Evolutionary conservation across 805 yeast genomes (phyloP).

Genomic region (Starmerella roubikii): DNA sequence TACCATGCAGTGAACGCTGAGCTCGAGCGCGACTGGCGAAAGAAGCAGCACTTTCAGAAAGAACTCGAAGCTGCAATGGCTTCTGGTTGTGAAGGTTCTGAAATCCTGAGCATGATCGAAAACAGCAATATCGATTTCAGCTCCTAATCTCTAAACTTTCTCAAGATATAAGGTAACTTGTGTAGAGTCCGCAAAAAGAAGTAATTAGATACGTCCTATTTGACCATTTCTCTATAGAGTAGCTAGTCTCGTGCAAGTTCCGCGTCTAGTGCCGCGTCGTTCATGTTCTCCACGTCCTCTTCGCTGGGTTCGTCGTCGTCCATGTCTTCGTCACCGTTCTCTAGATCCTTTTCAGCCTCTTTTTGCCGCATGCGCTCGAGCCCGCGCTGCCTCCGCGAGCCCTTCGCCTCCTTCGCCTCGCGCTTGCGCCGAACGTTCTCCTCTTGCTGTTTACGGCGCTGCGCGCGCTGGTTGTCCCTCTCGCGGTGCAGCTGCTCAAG

Average conservation of each 20-base stretch:
- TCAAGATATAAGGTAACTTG: too few species aligned
- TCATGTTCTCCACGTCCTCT: conserved; percentile 29
- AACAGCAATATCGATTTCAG: too few species aligned
- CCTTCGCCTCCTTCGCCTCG: conserved; percentile 59
- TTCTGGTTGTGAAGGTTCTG: too few species aligned
- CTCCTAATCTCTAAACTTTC: too few species aligned
- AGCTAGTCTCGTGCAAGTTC: conserved; percentile 19
- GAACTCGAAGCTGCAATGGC: too few species aligned
- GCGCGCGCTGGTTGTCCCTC: conserved; percentile 47
- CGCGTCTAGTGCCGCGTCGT: conserved; percentile 25
- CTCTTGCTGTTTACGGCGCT: conserved; percentile 64
- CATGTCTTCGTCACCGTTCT: conserved; percentile 8
- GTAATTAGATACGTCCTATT: too few species aligned
- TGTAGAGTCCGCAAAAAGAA: too few species aligned
- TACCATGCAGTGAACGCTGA: too few species aligned
- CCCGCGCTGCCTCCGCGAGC: conserved; percentile 50
- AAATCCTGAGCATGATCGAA: too few species aligned
- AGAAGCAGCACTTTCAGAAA: too few species aligned
- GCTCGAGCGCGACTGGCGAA: too few species aligned
- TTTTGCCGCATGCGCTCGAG: conserved; percentile 25
- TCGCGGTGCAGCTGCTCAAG: conserved; percentile 56
- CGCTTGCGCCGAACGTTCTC: conserved; percentile 61
- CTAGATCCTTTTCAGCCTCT: conserved; percentile 19
- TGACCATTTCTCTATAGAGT: too few species aligned
- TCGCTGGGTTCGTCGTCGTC: conserved; percentile 2